Percentiles rank a stretch among this genome's conserved stretches.
phyloP scores from a whole-genome alignment of 192 early-diverging fungal species.

The Coemansia sp. region DNA sequence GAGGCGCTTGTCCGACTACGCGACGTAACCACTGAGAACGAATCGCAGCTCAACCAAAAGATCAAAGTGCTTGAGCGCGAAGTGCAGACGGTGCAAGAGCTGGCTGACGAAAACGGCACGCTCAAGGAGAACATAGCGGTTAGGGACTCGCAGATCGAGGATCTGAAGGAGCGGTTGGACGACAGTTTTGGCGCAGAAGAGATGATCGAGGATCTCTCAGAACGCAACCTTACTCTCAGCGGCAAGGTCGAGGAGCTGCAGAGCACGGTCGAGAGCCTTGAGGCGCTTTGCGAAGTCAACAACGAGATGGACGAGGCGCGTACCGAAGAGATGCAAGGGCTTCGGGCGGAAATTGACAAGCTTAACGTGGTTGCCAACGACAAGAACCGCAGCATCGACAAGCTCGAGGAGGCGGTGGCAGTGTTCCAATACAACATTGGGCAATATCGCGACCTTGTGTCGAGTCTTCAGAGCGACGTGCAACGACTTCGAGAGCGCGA shows the following conservation, averaged over 20 bases:
- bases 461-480: constrained; percentile 74
- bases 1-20: constrained; percentile 83
- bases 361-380: constrained; percentile 70
- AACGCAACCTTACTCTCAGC: constrained; percentile 77
- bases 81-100: constrained; percentile 56
- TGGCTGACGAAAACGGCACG: constrained; percentile 48
- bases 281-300: constrained; percentile 84
- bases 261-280: constrained; percentile 77
- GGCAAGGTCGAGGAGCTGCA: constrained; percentile 76
- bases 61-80: constrained; percentile 76
- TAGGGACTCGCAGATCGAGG: constrained; percentile 78
- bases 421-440: constrained; percentile 84
- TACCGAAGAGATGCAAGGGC: constrained; percentile 80
- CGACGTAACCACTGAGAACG: constrained; percentile 72
- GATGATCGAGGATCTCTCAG: constrained; percentile 77
- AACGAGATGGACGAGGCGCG: constrained; percentile 95
- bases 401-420: constrained; percentile 74
- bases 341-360: constrained; percentile 74
- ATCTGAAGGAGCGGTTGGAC: constrained; percentile 78
- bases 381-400: constrained; percentile 58
- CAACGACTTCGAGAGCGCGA: constrained; percentile 68
- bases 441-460: constrained; percentile 83
- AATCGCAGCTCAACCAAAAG: constrained; percentile 62
- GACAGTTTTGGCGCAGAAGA: constrained; percentile 80
- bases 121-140: constrained; percentile 58